A percentile compares a stretch with the other conserved stretches of the same genome.
phyloP scores from a whole-genome alignment of 2,329 filamentous ascomycete genomes.

The Penicillium sp. region DNA sequence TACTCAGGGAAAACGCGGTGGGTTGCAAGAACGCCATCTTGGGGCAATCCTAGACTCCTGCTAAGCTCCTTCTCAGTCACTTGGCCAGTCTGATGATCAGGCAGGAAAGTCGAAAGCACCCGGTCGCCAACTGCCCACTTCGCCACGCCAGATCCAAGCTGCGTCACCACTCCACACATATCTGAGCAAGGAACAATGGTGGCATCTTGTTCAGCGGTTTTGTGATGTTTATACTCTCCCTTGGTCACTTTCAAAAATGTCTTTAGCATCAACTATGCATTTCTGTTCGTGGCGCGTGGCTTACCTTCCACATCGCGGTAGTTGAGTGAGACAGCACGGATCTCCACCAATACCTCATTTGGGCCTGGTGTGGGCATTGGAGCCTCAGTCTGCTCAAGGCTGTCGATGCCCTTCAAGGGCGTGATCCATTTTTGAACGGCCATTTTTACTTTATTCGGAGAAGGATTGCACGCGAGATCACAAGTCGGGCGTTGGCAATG shows the following conservation, averaged over 20 bases:
- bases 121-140: slow-evolving; percentile 59
- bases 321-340: slow-evolving; percentile 55
- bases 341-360: slow-evolving; percentile 55
- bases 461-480: background rate
- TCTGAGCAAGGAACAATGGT: slow-evolving; percentile 66
- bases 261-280: background rate
- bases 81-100: slow-evolving; percentile 58
- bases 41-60: slow-evolving; percentile 60
- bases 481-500: background rate
- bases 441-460: slow-evolving; percentile 7
- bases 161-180: slow-evolving; percentile 63
- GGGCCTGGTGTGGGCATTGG: slow-evolving; percentile 50
- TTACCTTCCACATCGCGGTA: slow-evolving; percentile 51
- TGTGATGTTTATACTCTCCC: slow-evolving; percentile 67
- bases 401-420: slow-evolving; percentile 56
- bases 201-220: slow-evolving; percentile 45
- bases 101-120: slow-evolving; percentile 64
- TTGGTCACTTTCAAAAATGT: slow-evolving; percentile 53
- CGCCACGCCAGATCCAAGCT: slow-evolving; percentile 48
- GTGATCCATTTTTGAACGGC: slow-evolving; percentile 54
- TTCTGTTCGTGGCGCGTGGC: background rate
- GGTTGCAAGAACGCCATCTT: slow-evolving; percentile 47
- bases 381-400: slow-evolving; percentile 48
- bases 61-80: slow-evolving; percentile 56
- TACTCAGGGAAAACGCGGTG: slow-evolving; percentile 46